These are phyloP conservation scores for Phytophthora syringae DNA, from an alignment of 352 stramenopile genomes.

Conservation along the genomic window DNA sequence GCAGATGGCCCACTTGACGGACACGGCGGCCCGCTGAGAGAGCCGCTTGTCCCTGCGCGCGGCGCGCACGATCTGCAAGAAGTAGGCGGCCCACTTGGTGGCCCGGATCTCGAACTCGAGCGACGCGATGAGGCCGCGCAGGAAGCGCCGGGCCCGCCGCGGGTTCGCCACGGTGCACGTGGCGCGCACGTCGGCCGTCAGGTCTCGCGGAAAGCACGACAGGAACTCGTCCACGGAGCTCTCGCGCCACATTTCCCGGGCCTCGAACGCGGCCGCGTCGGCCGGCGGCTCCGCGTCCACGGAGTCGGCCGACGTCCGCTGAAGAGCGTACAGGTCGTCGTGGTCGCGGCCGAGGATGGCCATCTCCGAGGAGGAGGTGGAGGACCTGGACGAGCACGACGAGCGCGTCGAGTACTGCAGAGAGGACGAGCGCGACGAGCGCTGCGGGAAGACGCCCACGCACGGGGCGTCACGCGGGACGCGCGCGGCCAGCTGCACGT, in stretches of 20 bases:
- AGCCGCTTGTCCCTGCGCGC: conserved; percentile 39
- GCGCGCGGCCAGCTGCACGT: conserved; percentile 49
- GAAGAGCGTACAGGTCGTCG: conserved; percentile 8
- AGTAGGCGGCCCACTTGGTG: conserved; percentile 85
- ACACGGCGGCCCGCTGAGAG: conserved; percentile 45
- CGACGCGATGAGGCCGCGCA: conserved; percentile 48
- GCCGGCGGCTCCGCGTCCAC: conserved; percentile 8
- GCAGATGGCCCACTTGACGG: conserved; percentile 70
- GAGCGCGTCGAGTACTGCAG: conserved; percentile 34
- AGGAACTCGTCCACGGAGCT: conserved; percentile 49
- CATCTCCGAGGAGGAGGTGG: conserved; percentile 14
- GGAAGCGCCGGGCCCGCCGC: conserved; percentile 32
- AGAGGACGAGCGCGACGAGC: conserved; percentile 40
- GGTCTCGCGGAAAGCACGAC: conserved; percentile 40
- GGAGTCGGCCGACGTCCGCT: conserved; percentile 8
- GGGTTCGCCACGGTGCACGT: conserved; percentile 49
- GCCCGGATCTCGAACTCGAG: conserved; percentile 79
- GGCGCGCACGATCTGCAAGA: conserved; percentile 61
- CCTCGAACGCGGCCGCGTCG: neutral
- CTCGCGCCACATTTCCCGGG: conserved; percentile 33
- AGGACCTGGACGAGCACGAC: conserved; percentile 25
- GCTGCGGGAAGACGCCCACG: conserved; percentile 38
- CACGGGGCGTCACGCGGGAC: conserved; percentile 26
- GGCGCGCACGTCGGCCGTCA: conserved; percentile 50
- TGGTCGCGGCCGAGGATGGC: conserved; percentile 13